Percentiles rank a stretch among this genome's conserved stretches.
phyloP scores from a whole-genome alignment of 2,329 filamentous ascomycete species.

The Ophiosphaerella herpotricha region DNA sequence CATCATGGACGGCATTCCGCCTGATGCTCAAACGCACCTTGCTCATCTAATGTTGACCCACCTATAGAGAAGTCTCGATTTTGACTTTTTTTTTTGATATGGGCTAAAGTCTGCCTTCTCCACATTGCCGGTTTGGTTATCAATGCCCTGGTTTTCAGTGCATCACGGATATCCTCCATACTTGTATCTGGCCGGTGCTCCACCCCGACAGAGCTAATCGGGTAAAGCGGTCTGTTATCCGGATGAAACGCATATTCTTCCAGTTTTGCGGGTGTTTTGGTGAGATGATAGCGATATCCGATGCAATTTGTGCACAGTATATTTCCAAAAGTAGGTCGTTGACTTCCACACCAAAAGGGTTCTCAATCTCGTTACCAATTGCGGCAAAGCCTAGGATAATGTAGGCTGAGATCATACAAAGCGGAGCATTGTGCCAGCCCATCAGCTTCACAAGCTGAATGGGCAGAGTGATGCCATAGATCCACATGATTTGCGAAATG shows the following conservation, averaged over 20 bases:
- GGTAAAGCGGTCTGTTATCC: slow-evolving; percentile 59
- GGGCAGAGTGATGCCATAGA: slow-evolving; percentile 75
- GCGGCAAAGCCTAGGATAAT: slow-evolving; percentile 76
- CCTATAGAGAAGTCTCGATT: neutral
- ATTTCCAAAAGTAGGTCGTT: slow-evolving; percentile 67
- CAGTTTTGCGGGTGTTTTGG: slow-evolving; percentile 55
- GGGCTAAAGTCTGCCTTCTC: slow-evolving; percentile 3
- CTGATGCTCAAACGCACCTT: too few relatives aligned
- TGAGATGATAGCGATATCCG: slow-evolving; percentile 73
- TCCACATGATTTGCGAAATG: slow-evolving; percentile 80
- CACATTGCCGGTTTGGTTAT: slow-evolving; percentile 14
- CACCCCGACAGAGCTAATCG: slow-evolving; percentile 48
- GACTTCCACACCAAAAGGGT: slow-evolving; percentile 79
- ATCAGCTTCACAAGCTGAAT: slow-evolving; percentile 72
- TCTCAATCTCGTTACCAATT: slow-evolving; percentile 79
- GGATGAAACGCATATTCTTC: slow-evolving; percentile 54
- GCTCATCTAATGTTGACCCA: neutral
- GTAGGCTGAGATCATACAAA: slow-evolving; percentile 70
- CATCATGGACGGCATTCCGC: too few relatives aligned
- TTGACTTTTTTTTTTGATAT: neutral
- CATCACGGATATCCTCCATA: slow-evolving; percentile 40
- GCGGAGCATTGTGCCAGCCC: slow-evolving; percentile 73
- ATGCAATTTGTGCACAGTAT: slow-evolving; percentile 72
- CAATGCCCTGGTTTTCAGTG: slow-evolving; percentile 30
- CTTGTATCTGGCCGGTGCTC: slow-evolving; percentile 34